Evolutionary conservation across 1,139 yeast genomes (phyloP).

Genomic region (Geotrichum australiense): DNA sequence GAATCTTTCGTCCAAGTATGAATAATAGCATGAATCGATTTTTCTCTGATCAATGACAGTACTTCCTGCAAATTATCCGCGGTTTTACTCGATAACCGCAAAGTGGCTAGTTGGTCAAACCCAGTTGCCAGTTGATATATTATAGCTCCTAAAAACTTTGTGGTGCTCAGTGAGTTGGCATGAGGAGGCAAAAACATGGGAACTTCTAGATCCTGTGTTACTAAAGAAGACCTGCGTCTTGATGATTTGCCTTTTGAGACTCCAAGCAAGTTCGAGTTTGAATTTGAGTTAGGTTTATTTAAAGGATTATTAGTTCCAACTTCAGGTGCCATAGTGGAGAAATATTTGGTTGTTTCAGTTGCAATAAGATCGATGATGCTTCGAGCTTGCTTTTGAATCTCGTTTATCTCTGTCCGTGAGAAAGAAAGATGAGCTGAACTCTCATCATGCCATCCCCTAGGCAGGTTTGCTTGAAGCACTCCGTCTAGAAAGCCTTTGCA

Average conservation of each 20-base stretch:
- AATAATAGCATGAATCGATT: constrained; percentile 43
- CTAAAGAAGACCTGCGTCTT: constrained; percentile 14
- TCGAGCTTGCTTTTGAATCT: constrained; percentile 27
- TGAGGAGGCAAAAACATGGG: constrained; percentile 55
- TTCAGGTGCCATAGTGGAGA: constrained; percentile 14
- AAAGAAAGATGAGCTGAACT: constrained; percentile 32
- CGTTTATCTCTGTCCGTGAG: constrained; percentile 26
- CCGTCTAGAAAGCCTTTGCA: constrained; percentile 43
- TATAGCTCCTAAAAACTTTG: constrained; percentile 42
- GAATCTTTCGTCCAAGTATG: constrained; percentile 47
- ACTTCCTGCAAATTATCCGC: constrained; percentile 36
- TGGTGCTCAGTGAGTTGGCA: constrained; percentile 52
- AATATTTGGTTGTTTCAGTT: constrained; percentile 30
- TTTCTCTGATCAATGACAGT: constrained; percentile 37
- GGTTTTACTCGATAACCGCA: constrained; percentile 37
- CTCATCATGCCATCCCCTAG: constrained; percentile 41
- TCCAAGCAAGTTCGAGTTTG: not conserved
- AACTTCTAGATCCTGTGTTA: constrained; percentile 23
- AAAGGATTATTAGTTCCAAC: constrained; percentile 4
- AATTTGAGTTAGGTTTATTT: not conserved
- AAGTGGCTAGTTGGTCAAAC: constrained; percentile 41
- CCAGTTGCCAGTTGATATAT: constrained; percentile 36
- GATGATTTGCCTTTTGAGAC: constrained; percentile 22
- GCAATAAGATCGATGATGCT: constrained; percentile 26
- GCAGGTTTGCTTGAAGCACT: constrained; percentile 37